phyloP scores from a whole-genome alignment of 2,329 filamentous ascomycete species.

The Calonectria honghensis region DNA sequence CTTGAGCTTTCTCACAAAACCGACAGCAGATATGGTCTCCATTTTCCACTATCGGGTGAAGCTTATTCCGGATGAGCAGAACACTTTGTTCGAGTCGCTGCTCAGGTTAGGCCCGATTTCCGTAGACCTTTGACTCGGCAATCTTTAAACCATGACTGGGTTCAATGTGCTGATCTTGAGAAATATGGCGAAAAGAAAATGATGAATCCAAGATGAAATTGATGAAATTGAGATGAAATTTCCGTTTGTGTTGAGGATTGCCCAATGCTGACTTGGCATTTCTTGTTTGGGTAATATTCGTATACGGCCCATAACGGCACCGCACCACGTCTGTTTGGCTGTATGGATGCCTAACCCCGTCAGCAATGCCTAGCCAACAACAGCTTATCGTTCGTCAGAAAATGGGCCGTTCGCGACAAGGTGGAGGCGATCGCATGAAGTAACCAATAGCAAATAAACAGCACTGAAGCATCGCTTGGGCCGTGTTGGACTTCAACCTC shows the following conservation, averaged over 20 bases:
- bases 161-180: neutral
- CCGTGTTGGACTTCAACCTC: neutral
- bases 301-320: neutral
- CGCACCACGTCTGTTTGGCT: neutral
- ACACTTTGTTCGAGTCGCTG: neutral
- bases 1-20: conserved; percentile 12
- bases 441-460: neutral
- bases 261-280: neutral
- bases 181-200: neutral
- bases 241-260: neutral
- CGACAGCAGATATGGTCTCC: neutral
- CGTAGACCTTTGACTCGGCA: neutral
- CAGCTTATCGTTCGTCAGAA: neutral
- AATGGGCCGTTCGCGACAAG: neutral
- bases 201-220: too few relatives aligned
- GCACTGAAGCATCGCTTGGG: neutral
- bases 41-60: neutral
- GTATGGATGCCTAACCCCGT: neutral
- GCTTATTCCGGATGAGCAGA: neutral
- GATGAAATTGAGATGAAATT: neutral
- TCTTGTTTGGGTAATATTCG: neutral
- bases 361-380: neutral
- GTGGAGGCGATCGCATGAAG: neutral
- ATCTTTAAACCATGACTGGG: neutral
- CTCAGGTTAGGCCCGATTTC: neutral